phyloP scores from a whole-genome alignment of 139 green algal genomes.

The Coelastrella sp. region DNA sequence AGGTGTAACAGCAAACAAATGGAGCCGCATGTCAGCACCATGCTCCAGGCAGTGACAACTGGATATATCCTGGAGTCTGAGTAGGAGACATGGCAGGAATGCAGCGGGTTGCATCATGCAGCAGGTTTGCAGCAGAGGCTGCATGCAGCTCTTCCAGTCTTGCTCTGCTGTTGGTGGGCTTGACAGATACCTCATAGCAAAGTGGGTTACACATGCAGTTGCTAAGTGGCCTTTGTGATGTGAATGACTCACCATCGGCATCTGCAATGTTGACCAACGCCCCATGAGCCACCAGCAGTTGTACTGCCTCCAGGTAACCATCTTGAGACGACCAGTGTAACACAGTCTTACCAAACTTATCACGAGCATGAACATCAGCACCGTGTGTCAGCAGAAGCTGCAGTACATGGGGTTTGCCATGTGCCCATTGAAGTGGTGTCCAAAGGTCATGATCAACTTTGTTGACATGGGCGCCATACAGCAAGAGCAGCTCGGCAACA shows the following conservation, averaged over 20 bases:
- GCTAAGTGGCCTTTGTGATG: too few species aligned
- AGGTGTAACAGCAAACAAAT: neutral
- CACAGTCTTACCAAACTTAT: constrained; percentile 24
- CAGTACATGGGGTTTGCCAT: neutral
- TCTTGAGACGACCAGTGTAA: constrained; percentile 21
- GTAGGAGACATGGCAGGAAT: too few species aligned
- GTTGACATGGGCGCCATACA: neutral
- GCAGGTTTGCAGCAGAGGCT: too few species aligned
- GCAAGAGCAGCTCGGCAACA: constrained; percentile 2
- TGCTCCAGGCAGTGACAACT: too few species aligned
- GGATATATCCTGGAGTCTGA: too few species aligned
- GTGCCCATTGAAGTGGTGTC: constrained; percentile 26
- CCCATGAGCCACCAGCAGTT: neutral
- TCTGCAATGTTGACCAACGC: neutral
- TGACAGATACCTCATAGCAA: too few species aligned
- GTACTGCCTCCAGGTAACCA: neutral
- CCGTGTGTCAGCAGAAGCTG: neutral
- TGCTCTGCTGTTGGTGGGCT: too few species aligned
- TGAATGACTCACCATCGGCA: neutral
- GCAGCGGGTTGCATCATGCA: too few species aligned
- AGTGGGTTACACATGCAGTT: too few species aligned
- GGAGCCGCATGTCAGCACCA: too few species aligned
- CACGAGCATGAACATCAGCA: neutral
- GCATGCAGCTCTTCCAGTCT: too few species aligned
- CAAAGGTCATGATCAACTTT: constrained; percentile 6